Evolutionary conservation across 148 eudicot species (phyloP).

Genomic region (Dysphania ambrosioides): DNA sequence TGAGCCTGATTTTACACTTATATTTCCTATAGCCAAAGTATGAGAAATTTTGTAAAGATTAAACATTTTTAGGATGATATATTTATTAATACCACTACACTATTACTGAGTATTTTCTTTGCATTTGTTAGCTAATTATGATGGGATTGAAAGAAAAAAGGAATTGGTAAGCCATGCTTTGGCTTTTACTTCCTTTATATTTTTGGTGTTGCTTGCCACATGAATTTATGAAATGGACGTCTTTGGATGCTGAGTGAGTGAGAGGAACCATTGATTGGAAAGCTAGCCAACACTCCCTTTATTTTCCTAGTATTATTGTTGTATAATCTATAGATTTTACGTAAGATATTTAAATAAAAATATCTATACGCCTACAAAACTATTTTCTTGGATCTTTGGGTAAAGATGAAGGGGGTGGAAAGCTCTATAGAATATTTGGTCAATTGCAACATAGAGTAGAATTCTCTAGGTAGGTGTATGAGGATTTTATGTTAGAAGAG

Average conservation of each 20-base stretch:
- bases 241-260: not conserved
- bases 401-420: too few species aligned
- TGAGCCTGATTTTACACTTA: not conserved
- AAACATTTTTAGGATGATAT: constrained; percentile 14
- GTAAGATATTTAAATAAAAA: too few species aligned
- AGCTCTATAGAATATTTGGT: too few species aligned
- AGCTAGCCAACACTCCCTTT: too few species aligned
- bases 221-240: not conserved
- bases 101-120: not conserved
- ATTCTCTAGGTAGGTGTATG: too few species aligned
- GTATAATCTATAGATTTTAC: too few species aligned
- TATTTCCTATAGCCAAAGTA: constrained; percentile 14
- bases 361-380: too few species aligned
- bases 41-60: constrained; percentile 24
- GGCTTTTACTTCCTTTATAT: not conserved
- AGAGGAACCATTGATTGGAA: not conserved
- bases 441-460: too few species aligned
- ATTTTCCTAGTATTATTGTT: too few species aligned
- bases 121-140: not conserved
- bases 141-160: not conserved
- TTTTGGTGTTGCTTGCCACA: not conserved
- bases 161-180: not conserved
- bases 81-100: not conserved
- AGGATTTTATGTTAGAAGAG: too few species aligned
- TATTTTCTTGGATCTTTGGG: too few species aligned